Evolutionary conservation across 2,329 filamentous ascomycete species (phyloP), one percentile per base, ranked within the genome.

Genomic region (Proliferodiscus dingleyae): DNA sequence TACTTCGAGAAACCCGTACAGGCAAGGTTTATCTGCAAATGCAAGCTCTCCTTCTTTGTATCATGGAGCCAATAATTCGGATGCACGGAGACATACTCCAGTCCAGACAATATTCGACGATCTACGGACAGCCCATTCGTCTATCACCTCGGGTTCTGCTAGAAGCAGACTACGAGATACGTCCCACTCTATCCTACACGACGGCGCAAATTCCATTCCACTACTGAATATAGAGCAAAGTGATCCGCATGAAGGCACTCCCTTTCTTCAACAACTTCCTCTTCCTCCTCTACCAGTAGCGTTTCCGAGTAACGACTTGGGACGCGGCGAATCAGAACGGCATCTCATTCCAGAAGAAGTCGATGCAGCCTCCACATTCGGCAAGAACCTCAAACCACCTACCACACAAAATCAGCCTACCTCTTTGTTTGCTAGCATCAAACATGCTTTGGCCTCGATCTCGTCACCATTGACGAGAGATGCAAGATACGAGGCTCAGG

Each of bases 101-200:
- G 40, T 49, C 7, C 50, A 51, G 24, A 48, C 55, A 28, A 53
- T 61, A 3, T 63, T 61, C 30, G 16, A 59, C 40, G 59, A 63
- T 37, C 49, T 61, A 16, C 41, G 41, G 4, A 59, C 58, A 6
- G 61, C 61, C 0, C 49, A 61, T 32, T 58, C 53, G 3, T 56
- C 53, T 19, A 62, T 63, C 21, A 61, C 58, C 2, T 59, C 60
- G 13, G 51, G 59, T 11, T 43, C 49, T 21, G 52, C 45, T 13
- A 57, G 50, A 45, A 53, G 26, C 33, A 39, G 44, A 9, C 44
- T 36, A 23, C 41, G 41, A 28, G 37, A 42, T 4, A 19, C 34
- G 16, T 49, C 47, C 6, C 41, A 51, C 18, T 41, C 36, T 19
- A 45, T 44, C 7, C 24, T 23, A 8, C 29, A 18, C 22, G 47